phyloP scores from a whole-genome alignment of 305 asterid genomes.

The Galium porrigens region DNA sequence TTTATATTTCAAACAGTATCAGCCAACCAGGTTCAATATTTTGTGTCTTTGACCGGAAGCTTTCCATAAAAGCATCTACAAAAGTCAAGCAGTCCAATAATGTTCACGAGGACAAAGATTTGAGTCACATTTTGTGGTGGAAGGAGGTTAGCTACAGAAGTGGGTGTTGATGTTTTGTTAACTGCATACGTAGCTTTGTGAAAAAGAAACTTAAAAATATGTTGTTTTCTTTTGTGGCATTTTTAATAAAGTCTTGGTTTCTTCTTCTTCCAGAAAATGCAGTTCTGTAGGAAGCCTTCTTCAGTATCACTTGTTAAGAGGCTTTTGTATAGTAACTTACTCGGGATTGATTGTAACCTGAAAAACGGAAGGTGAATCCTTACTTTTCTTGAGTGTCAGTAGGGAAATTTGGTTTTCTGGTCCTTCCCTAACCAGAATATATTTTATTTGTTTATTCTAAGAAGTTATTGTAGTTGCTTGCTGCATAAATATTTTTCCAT shows the following conservation, averaged over 20 bases:
- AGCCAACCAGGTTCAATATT: conserved; percentile 24
- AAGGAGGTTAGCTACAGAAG: conserved; percentile 53
- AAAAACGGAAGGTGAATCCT: conserved; percentile 64
- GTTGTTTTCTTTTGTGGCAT: conserved; percentile 8
- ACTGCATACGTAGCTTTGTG: not conserved
- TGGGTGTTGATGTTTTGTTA: conserved; percentile 15
- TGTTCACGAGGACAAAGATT: conserved; percentile 46
- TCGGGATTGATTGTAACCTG: conserved; percentile 62
- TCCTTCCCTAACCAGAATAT: not conserved
- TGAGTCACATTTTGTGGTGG: conserved; percentile 79
- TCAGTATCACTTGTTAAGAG: conserved; percentile 49
- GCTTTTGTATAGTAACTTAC: conserved; percentile 49
- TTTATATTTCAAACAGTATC: conserved; percentile 20
- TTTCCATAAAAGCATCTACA: conserved; percentile 29
- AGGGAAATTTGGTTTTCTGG: not conserved
- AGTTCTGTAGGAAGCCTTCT: conserved; percentile 79
- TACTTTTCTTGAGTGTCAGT: conserved; percentile 6
- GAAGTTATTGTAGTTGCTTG: not conserved
- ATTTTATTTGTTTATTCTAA: not conserved
- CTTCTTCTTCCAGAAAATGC: conserved; percentile 51
- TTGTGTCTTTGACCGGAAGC: conserved; percentile 39
- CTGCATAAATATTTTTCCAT: not conserved
- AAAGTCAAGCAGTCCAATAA: conserved; percentile 34
- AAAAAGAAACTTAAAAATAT: conserved; percentile 5
- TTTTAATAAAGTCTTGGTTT: conserved; percentile 18